Conservation (phyloP, 1,284 basidiomycete genomes). For the Ceratobasidium sp. region DNA sequence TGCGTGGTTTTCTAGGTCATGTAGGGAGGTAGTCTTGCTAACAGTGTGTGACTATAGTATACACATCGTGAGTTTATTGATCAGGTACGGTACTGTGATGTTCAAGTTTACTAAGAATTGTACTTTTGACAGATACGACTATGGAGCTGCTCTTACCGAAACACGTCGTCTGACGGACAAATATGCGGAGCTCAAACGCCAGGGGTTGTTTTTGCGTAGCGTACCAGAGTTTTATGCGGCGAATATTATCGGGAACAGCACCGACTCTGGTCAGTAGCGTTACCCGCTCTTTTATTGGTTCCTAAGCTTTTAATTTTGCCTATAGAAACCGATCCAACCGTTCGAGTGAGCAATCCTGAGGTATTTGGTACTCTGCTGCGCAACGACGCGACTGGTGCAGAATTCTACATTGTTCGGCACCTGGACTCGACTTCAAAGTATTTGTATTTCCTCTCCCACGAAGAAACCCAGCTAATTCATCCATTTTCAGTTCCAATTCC, state of each 20-base stretch:
- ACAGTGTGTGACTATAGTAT: slow-evolving; percentile 47
- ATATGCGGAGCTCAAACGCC: slow-evolving; percentile 79
- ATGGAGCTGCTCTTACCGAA: slow-evolving; percentile 66
- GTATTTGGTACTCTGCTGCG: slow-evolving; percentile 73
- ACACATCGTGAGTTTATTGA: slow-evolving; percentile 54
- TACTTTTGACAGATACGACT: slow-evolving; percentile 68
- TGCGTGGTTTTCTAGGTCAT: not conserved
- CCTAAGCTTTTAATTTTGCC: slow-evolving; percentile 46
- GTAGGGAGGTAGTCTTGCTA: slow-evolving; percentile 1
- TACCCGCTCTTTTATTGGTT: not conserved
- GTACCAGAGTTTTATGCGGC: slow-evolving; percentile 83
- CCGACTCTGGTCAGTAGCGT: slow-evolving; percentile 53
- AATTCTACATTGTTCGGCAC: slow-evolving; percentile 81
- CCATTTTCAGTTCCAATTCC: slow-evolving; percentile 42
- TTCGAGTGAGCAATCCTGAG: slow-evolving; percentile 63
- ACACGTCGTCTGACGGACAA: slow-evolving; percentile 76
- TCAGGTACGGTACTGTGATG: not conserved
- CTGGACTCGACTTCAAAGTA: slow-evolving; percentile 48
- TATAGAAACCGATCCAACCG: slow-evolving; percentile 57
- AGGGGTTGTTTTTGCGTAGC: slow-evolving; percentile 80
- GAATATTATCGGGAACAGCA: slow-evolving; percentile 75
- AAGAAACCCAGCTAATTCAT: not conserved
- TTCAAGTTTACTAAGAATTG: not conserved
- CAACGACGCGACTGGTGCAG: slow-evolving; percentile 74
- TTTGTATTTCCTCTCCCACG: not conserved